Conservation (phyloP, 257 asterid genomes). For the Avicennia marina region DNA sequence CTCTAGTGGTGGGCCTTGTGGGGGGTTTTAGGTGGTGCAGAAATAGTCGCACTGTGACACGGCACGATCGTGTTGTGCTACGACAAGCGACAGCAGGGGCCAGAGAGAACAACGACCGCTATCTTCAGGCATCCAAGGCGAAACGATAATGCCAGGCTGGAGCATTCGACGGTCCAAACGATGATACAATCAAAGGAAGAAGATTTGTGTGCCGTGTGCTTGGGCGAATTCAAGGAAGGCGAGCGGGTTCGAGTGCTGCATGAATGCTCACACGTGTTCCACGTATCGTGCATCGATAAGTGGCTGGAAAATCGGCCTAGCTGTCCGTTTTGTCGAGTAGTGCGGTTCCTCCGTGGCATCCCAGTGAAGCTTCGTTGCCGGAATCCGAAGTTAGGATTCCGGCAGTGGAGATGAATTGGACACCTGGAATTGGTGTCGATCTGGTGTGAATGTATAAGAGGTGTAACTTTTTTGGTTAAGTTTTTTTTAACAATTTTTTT, state of each 20-base stretch:
- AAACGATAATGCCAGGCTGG: not conserved
- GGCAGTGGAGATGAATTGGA: not conserved
- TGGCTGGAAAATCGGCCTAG: slow-evolving; percentile 47
- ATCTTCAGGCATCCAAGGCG: no score
- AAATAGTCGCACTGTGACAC: slow-evolving; percentile 44
- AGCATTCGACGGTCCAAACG: slow-evolving; percentile 16
- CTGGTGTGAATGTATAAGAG: not conserved
- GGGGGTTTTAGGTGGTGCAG: slow-evolving; percentile 53
- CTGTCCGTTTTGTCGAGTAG: slow-evolving; percentile 64
- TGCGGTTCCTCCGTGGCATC: no score
- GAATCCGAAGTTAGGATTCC: not conserved
- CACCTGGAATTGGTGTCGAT: not conserved
- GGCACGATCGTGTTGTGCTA: slow-evolving; percentile 21
- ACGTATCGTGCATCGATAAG: slow-evolving; percentile 28
- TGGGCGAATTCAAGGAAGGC: slow-evolving; percentile 32
- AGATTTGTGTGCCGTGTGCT: slow-evolving; percentile 43
- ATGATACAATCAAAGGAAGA: slow-evolving; percentile 7
- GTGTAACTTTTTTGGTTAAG: not conserved
- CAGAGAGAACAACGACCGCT: not conserved
- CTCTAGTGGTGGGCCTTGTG: slow-evolving; percentile 40
- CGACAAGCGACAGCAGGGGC: not conserved
- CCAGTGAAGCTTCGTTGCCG: no score
- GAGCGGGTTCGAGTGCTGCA: slow-evolving; percentile 29
- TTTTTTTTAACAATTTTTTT: not conserved
- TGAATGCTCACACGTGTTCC: slow-evolving; percentile 34